These are phyloP conservation scores for Myrmaecium sp. DNA, from an alignment of 2,329 filamentous ascomycete species.

Conservation along the genomic window DNA sequence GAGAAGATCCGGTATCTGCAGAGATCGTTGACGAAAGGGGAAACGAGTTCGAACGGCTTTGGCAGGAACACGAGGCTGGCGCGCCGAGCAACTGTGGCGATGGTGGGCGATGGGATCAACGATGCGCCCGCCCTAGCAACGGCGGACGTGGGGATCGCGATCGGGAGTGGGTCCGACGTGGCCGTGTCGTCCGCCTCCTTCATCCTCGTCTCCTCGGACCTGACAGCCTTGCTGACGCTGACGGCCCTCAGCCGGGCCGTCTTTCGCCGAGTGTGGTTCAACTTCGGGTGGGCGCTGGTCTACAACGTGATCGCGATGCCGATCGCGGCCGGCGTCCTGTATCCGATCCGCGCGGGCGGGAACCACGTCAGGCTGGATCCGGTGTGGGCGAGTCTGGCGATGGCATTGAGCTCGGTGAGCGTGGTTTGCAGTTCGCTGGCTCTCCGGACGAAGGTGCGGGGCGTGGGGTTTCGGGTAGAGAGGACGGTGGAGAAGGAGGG, in stretches of 20 bases:
- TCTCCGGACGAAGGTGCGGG: slow-evolving; percentile 36
- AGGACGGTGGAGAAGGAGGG: no score
- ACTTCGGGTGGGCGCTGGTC: slow-evolving; percentile 70
- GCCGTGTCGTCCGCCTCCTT: slow-evolving; percentile 70
- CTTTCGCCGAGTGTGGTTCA: slow-evolving; percentile 64
- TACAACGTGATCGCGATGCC: slow-evolving; percentile 70
- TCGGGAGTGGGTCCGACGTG: slow-evolving; percentile 67
- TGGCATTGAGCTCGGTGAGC: slow-evolving; percentile 83
- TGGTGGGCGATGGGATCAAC: slow-evolving; percentile 79
- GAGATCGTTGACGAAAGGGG: slow-evolving; percentile 13
- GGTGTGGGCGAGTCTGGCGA: slow-evolving; percentile 78
- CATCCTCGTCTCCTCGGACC: slow-evolving; percentile 56
- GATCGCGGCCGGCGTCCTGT: slow-evolving; percentile 65
- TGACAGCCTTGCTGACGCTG: slow-evolving; percentile 55
- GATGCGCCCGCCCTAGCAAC: slow-evolving; percentile 66
- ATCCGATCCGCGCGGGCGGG: slow-evolving; percentile 36
- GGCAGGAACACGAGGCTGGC: not conserved
- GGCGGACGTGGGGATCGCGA: slow-evolving; percentile 69
- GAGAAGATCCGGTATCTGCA: slow-evolving; percentile 43
- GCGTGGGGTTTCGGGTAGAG: slow-evolving; percentile 30
- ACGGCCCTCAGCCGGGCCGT: slow-evolving; percentile 54
- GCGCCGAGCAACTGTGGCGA: slow-evolving; percentile 46
- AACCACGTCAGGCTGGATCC: slow-evolving; percentile 51
- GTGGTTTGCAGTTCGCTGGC: slow-evolving; percentile 70
- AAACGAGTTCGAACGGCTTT: slow-evolving; percentile 3